phyloP scores from a whole-genome alignment of 169 alveolate genomes.

The Eimeria falciformis region DNA sequence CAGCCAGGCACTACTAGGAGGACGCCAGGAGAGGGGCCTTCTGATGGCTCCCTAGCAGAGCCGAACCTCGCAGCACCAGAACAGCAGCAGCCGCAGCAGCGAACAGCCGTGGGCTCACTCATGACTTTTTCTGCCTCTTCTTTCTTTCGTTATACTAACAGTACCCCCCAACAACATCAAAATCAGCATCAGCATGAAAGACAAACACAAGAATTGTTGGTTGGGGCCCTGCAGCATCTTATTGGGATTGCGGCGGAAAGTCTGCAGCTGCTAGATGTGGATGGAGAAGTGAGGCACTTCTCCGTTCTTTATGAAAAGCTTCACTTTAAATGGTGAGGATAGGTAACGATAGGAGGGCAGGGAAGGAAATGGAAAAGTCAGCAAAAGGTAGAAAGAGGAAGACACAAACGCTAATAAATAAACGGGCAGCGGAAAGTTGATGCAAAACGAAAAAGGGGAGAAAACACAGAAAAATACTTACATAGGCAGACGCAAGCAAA shows the following conservation, averaged over 20 bases:
- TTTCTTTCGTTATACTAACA: constrained; percentile 12
- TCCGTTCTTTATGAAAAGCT: constrained; percentile 63
- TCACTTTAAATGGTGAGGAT: constrained; percentile 52
- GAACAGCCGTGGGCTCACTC: not conserved
- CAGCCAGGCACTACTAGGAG: not conserved
- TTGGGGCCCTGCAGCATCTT: constrained; percentile 58
- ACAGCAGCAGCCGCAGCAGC: constrained; percentile 56
- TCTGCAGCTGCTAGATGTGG: constrained; percentile 61
- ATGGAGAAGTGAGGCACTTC: constrained; percentile 66
- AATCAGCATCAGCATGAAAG: constrained; percentile 35
- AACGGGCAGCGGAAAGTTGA: too few relatives aligned
- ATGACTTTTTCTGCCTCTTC: not conserved
- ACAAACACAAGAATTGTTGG: constrained; percentile 53
- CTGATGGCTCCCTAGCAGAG: constrained; percentile 8
- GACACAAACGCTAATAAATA: too few relatives aligned
- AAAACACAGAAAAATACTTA: too few relatives aligned
- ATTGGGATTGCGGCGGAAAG: constrained; percentile 66
- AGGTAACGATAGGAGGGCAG: not conserved
- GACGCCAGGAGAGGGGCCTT: constrained; percentile 10
- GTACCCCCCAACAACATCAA: constrained; percentile 16
- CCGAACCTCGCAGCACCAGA: constrained; percentile 15
- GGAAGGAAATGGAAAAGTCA: not conserved
- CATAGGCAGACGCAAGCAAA: too few relatives aligned
- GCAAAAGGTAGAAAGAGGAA: too few relatives aligned
- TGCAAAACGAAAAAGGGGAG: too few relatives aligned